Conservation (phyloP, 345 rosid species). For the Combretum micranthum region DNA sequence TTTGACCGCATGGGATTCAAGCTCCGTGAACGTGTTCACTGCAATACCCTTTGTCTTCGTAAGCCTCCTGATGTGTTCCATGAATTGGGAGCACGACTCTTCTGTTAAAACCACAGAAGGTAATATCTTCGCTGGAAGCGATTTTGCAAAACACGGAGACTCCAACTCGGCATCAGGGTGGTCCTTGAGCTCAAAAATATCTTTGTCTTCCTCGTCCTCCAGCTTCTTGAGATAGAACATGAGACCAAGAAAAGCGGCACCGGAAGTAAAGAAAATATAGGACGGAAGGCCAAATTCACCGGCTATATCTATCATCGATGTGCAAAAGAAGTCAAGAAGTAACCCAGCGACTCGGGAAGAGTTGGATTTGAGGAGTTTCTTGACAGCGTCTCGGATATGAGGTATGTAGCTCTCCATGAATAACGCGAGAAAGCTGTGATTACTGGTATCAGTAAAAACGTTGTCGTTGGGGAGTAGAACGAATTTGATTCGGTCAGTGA, state of each 20-base stretch:
- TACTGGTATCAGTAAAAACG: not conserved
- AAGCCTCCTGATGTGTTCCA: slow-evolving; percentile 6
- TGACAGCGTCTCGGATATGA: slow-evolving; percentile 8
- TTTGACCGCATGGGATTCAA: slow-evolving; percentile 27
- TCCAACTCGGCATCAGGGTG: slow-evolving; percentile 16
- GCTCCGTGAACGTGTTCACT: slow-evolving; percentile 35
- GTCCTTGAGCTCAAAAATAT: slow-evolving; percentile 17
- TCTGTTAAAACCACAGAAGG: slow-evolving; percentile 13
- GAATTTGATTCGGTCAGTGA: slow-evolving; percentile 3
- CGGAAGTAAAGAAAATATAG: slow-evolving; percentile 37
- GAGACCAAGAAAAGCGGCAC: slow-evolving; percentile 31
- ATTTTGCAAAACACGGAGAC: slow-evolving; percentile 24
- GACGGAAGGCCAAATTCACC: slow-evolving; percentile 27
- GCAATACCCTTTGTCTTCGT: slow-evolving; percentile 26
- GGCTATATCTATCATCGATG: slow-evolving; percentile 36
- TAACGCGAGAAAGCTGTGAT: not conserved
- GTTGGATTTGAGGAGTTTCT: not conserved
- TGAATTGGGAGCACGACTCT: not conserved
- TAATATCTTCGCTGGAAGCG: slow-evolving; percentile 26
- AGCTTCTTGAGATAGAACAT: slow-evolving; percentile 10
- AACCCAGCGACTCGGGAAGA: slow-evolving; percentile 34
- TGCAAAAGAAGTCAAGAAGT: slow-evolving; percentile 47
- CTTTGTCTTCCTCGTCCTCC: slow-evolving; percentile 9
- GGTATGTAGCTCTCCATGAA: slow-evolving; percentile 9
- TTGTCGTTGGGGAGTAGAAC: slow-evolving; percentile 2